Base-by-base conservation (phyloP, 768 basidiomycete species). In the Lactifluus rugatus region DNA sequence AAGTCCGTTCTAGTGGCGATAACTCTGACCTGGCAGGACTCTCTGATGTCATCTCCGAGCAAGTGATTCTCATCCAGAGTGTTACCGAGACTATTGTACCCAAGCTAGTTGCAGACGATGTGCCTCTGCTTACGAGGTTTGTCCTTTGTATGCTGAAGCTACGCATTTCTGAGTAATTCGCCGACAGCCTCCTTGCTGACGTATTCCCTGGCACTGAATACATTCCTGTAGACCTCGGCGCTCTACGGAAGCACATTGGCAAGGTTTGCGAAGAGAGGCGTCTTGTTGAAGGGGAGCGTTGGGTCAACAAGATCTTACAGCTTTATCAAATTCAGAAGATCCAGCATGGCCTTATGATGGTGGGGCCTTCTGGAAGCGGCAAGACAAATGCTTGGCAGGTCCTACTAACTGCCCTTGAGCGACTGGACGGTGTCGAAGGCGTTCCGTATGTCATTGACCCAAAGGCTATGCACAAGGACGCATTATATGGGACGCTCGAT, bases 341-440 rank as follows among this genome's bases (percentile, higher is more conserved):
- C 62, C 95, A 98, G 65, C 96, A 99, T 71, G 96, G 96, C 72
- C 77, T 99, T 42, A 98, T 99, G 96, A 96, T 99, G 93, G 96
- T 99, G 28, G 95, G 96, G 1, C 87, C 96, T 1, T 97, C 96
- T 11, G 96, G 95, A 26, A 93, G 82, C 48, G 96, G 96, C 31
- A 99, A 99, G 73, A 95, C 89, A 1, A 89, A 93, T 63, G 94
- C 96, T 0, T 98, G 96, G 96, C 87, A 87, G 66, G 91, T 97
- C 44, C 78, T 99, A 3, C 78, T 99, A 26, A 81, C 85, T 8
- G 95, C 96, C 1, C 76, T 98, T 50, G 91, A 96, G 70, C 80
- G 90, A 13, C 75, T 97, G 26, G 94, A 97, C 70, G 94, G 93
- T 28, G 74, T 83, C 45, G 96, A 99, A 72, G 93, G 96, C 10